Base-by-base conservation (phyloP, 805 yeast genomes). In the Clavispora santaluciae region DNA sequence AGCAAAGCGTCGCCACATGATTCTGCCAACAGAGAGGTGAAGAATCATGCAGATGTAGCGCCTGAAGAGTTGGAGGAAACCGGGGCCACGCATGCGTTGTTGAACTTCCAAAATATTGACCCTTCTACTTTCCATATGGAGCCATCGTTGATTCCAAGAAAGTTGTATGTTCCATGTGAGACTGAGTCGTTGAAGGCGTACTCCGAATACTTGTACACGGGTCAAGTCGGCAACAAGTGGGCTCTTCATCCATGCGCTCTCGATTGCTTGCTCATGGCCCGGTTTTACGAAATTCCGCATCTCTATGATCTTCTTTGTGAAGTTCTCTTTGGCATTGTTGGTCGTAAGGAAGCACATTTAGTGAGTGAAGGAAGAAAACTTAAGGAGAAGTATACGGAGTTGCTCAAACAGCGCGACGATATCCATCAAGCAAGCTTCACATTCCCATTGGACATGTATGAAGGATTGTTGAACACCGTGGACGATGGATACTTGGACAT, bases 141-240 rank as follows among this genome's bases (percentile, higher is more conserved):
- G 49, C 81, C 86, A 5, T 59, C 82, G 25, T 66, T 78, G 41
- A 70, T 82, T 26, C 93, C 95, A 12, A 68, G 95, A 45, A 71
- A 79, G 13, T 56, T 86, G 21, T 84, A 81, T 49, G 57, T 86
- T 47, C 93, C 95, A 3, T 83, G 81, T 61, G 58, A 79, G 2
- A 78, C 82, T 1, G 56, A 64, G 1, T 75, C 87, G 0, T 76
- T 83, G 12, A 71, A 71, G 41, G 88, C 88, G 2, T 75, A 84
- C 48, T 67, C 81, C 21, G 93, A 85, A 54, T 86, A 79, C 56
- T 66, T 86, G 41, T 83, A 81, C 53, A 85, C 90, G 5, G 95
- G 93, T 1, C 89, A 84, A 58, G 76, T 86, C 17, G 87, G 87
- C 20, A 78, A 81, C 39, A 81, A 76, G 50, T 84, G 91, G 91